phyloP scores from a whole-genome alignment of 2,329 filamentous ascomycete genomes.

The Emmonsia crescens region DNA sequence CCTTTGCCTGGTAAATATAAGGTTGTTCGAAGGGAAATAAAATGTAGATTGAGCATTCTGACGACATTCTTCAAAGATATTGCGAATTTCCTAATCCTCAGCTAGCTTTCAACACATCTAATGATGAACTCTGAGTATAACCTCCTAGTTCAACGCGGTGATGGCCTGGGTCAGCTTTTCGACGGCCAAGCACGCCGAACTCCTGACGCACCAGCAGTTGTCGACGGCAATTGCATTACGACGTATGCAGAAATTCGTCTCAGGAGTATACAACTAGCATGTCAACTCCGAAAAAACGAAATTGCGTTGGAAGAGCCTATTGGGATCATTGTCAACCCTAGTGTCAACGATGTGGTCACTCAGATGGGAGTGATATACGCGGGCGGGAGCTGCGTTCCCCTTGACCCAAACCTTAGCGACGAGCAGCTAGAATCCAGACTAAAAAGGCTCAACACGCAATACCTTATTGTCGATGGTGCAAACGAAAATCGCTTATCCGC shows the following conservation, averaged over 20 bases:
- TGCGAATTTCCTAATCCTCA: neutral
- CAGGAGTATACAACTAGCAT: conserved; percentile 6
- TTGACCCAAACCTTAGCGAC: conserved; percentile 16
- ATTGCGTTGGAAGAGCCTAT: conserved; percentile 11
- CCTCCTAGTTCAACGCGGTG: conserved; percentile 3
- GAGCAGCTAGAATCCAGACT: conserved; percentile 12
- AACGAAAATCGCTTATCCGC: conserved; percentile 1
- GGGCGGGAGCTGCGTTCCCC: conserved; percentile 15
- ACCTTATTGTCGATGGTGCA: conserved; percentile 8
- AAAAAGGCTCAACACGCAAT: conserved; percentile 6
- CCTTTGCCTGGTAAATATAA: neutral
- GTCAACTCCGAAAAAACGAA: neutral
- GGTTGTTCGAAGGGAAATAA: neutral
- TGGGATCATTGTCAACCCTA: conserved; percentile 15
- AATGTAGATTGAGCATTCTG: neutral
- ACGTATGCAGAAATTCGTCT: conserved; percentile 11
- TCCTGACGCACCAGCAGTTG: conserved; percentile 8
- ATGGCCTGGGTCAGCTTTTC: conserved; percentile 12
- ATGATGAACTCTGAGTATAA: neutral
- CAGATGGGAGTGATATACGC: conserved; percentile 18
- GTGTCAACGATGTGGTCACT: conserved; percentile 13
- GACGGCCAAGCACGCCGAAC: conserved; percentile 1
- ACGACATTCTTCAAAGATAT: neutral
- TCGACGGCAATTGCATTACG: conserved; percentile 6
- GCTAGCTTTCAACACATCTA: neutral